Conservation (phyloP, 768 basidiomycete genomes). For the Tephrocybe sp. region DNA sequence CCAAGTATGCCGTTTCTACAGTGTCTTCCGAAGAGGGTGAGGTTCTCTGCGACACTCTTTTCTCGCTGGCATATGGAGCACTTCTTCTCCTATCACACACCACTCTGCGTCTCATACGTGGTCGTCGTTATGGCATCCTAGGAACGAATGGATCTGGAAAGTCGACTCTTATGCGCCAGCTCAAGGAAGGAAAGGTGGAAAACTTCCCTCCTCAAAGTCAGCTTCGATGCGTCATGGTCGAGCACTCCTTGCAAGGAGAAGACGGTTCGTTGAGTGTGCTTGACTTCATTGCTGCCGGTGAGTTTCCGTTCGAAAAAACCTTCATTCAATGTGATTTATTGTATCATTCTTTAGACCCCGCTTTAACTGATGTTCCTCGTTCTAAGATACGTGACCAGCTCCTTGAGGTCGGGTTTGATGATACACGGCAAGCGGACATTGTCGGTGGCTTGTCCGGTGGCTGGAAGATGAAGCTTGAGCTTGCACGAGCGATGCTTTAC, state of each 20-base stretch:
- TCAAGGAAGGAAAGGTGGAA: constrained; percentile 93
- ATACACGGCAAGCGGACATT: constrained; percentile 74
- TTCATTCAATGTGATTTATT: neutral
- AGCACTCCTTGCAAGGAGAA: constrained; percentile 94
- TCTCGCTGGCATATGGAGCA: constrained; percentile 95
- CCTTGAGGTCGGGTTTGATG: constrained; percentile 88
- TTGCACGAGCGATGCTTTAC: constrained; percentile 95
- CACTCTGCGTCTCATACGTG: constrained; percentile 82
- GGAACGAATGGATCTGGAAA: constrained; percentile 97
- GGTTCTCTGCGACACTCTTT: constrained; percentile 87
- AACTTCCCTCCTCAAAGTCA: constrained; percentile 90
- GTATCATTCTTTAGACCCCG: constrained; percentile 51
- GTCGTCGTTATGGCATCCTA: constrained; percentile 91
- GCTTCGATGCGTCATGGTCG: constrained; percentile 92
- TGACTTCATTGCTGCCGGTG: constrained; percentile 88
- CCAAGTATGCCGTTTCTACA: constrained; percentile 47
- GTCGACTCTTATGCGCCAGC: constrained; percentile 92
- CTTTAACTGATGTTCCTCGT: constrained; percentile 57
- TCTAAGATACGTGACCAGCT: constrained; percentile 78
- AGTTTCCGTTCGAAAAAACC: constrained; percentile 19
- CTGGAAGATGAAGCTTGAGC: constrained; percentile 99
- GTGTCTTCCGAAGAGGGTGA: constrained; percentile 71
- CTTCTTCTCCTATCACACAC: constrained; percentile 94
- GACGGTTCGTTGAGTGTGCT: constrained; percentile 79
- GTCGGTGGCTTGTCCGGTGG: constrained; percentile 94